These are phyloP conservation scores for Floccularia luteovirens DNA, from an alignment of 768 basidiomycete species.

Conservation along the genomic window DNA sequence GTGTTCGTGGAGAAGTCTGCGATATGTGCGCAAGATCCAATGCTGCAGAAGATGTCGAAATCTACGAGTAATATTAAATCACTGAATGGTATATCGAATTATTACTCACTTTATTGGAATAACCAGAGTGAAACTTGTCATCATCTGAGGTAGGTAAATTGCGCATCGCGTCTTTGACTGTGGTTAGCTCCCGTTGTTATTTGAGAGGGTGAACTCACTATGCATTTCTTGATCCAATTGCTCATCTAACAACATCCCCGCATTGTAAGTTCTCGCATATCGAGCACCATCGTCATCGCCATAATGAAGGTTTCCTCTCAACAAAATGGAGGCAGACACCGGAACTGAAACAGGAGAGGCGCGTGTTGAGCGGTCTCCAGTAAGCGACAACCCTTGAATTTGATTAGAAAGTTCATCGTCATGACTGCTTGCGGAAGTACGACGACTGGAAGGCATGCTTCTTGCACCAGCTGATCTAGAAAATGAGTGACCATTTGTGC, in stretches of 20 bases:
- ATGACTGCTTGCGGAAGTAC: constrained; percentile 81
- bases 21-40: constrained; percentile 88
- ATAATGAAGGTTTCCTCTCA: constrained; percentile 44
- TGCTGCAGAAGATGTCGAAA: constrained; percentile 86
- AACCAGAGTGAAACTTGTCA: constrained; percentile 66
- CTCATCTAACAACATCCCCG: constrained; percentile 89
- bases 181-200: constrained; percentile 1
- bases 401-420: constrained; percentile 78
- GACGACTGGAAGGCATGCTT: constrained; percentile 89
- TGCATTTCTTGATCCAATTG: constrained; percentile 93
- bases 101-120: constrained; percentile 51
- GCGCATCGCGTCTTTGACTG: constrained; percentile 70
- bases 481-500: constrained; percentile 43
- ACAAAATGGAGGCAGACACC: constrained; percentile 44
- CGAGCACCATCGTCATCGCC: constrained; percentile 50
- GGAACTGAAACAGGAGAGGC: constrained; percentile 49
- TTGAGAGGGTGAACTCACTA: constrained; percentile 41
- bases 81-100: constrained; percentile 1
- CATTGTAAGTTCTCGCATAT: constrained; percentile 63
- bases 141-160: constrained; percentile 84
- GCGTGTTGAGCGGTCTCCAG: constrained; percentile 50
- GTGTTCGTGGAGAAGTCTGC: constrained; percentile 66
- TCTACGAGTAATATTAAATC: constrained; percentile 24
- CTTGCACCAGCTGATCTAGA: constrained; percentile 71
- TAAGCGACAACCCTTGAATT: constrained; percentile 63